phyloP scores from a whole-genome alignment of 2,329 filamentous ascomycete genomes.

The Rutstroemia sp. region DNA sequence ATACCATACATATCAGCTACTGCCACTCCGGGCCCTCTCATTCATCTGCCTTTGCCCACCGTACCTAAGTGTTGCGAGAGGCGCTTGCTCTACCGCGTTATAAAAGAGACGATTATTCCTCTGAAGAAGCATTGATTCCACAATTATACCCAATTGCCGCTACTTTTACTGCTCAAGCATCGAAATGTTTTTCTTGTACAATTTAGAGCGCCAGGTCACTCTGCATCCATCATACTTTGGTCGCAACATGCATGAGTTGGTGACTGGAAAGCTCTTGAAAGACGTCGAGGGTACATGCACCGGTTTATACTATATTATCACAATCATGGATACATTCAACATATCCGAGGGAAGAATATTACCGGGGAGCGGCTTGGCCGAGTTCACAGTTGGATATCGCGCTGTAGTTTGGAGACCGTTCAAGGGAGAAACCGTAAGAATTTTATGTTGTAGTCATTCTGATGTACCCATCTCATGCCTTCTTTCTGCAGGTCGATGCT shows the following conservation, averaged over 20 bases:
- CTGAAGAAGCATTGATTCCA: not conserved
- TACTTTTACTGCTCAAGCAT: not conserved
- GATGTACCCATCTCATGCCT: constrained; percentile 16
- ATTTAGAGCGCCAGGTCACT: constrained; percentile 89
- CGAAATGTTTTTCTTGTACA: constrained; percentile 94
- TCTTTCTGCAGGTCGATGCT: constrained; percentile 68
- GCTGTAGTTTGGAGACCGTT: constrained; percentile 98
- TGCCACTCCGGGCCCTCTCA: not conserved
- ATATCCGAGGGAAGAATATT: constrained; percentile 90
- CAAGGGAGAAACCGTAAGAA: constrained; percentile 87
- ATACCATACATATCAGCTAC: not conserved
- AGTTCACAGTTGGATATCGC: constrained; percentile 91
- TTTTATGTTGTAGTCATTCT: not conserved
- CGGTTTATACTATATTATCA: constrained; percentile 95
- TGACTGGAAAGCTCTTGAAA: constrained; percentile 80
- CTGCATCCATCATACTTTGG: constrained; percentile 97
- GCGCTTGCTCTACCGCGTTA: not conserved
- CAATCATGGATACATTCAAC: constrained; percentile 93
- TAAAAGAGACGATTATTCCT: not conserved
- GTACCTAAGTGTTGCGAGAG: not conserved
- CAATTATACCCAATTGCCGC: not conserved
- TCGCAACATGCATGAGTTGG: constrained; percentile 83
- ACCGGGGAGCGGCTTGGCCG: constrained; percentile 82
- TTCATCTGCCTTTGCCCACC: not conserved
- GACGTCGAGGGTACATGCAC: constrained; percentile 95